Conservation (phyloP, 345 rosid species). For the Zanthoxylum bungeanum region DNA sequence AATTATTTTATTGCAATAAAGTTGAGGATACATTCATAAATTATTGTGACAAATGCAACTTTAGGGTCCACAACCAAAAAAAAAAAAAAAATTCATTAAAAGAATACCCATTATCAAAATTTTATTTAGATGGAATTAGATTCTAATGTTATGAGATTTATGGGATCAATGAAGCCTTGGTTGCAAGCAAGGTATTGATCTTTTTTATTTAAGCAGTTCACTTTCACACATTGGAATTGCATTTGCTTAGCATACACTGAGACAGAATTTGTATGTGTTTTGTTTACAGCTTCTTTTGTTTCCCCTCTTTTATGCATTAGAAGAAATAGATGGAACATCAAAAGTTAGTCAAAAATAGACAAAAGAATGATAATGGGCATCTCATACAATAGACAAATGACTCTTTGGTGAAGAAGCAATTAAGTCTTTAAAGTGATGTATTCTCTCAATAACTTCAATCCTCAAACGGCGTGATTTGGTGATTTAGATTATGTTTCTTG, state of each 20-base stretch:
- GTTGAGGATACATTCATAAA: background rate
- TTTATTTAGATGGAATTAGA: background rate
- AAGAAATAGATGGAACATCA: background rate
- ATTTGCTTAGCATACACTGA: background rate
- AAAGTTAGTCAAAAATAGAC: constrained; percentile 26
- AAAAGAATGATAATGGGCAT: constrained; percentile 7
- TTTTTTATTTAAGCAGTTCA: background rate
- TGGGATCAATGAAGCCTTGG: constrained; percentile 20
- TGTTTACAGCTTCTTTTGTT: background rate
- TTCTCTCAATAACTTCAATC: background rate
- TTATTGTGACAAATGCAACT: background rate
- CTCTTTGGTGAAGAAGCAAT: background rate
- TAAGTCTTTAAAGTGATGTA: background rate
- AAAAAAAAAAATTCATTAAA: background rate
- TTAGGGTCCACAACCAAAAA: background rate
- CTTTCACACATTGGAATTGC: background rate
- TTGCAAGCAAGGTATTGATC: constrained; percentile 33
- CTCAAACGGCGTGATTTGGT: too few relatives aligned
- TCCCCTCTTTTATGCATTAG: too few relatives aligned
- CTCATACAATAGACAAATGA: background rate
- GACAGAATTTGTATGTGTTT: background rate
- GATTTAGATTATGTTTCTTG: too few relatives aligned
- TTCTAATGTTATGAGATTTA: background rate
- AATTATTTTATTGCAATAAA: background rate
- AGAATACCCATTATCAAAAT: background rate